phyloP scores from a whole-genome alignment of 371 early-diverging fungal species.

The Apophysomyces trapeziformis region DNA sequence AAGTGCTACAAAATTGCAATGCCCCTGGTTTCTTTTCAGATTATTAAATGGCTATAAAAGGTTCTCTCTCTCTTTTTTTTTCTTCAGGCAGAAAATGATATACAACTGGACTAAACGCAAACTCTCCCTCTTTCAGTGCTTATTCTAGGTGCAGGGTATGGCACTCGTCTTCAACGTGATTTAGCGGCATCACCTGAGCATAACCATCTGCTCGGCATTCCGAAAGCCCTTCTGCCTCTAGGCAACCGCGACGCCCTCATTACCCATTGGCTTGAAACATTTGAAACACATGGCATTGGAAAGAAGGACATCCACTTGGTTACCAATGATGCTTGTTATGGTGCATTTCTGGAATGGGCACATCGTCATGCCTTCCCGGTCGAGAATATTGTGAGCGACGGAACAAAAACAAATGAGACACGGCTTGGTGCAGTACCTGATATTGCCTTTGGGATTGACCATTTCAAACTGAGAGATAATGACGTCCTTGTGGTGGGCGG shows the following conservation, averaged over 20 bases:
- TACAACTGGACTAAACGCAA: not conserved
- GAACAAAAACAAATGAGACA: constrained; percentile 53
- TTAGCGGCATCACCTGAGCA: constrained; percentile 32
- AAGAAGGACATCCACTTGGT: constrained; percentile 42
- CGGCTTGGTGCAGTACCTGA: constrained; percentile 66
- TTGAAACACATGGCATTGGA: constrained; percentile 29
- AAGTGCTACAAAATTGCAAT: too few relatives aligned
- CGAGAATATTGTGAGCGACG: constrained; percentile 58
- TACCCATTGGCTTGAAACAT: constrained; percentile 55
- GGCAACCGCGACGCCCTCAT: constrained; percentile 54
- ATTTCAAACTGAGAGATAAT: constrained; percentile 28
- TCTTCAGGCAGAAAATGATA: not conserved
- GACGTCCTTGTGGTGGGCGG: constrained; percentile 64
- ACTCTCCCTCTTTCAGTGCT: constrained; percentile 31
- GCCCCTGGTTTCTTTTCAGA: too few relatives aligned
- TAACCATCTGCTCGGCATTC: constrained; percentile 46
- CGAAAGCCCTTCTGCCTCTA: constrained; percentile 58
- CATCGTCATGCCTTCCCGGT: constrained; percentile 36
- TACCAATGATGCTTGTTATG: constrained; percentile 49
- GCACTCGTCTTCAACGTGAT: constrained; percentile 60
- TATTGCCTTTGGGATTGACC: constrained; percentile 51
- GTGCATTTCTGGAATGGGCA: constrained; percentile 57
- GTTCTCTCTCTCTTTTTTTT: not conserved
- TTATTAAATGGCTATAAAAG: too few relatives aligned
- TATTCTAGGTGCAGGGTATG: constrained; percentile 62